Conservation (phyloP, 2,329 filamentous ascomycete species). For the Penicillium glabrum region DNA sequence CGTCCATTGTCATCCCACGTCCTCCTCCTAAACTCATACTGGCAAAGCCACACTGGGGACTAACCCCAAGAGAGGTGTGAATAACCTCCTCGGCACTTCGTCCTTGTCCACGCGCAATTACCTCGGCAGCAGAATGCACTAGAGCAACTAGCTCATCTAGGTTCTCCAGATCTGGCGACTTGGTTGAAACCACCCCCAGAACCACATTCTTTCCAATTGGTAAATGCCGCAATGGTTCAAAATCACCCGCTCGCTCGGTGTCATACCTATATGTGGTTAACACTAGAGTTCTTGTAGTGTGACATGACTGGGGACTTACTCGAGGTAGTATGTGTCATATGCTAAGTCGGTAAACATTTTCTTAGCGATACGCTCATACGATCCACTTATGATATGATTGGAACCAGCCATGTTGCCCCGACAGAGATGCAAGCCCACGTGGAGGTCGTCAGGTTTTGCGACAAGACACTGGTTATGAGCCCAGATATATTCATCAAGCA, state of each 20-base stretch:
- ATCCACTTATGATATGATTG: constrained; percentile 54
- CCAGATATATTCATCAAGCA: constrained; percentile 68
- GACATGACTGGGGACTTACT: constrained; percentile 36
- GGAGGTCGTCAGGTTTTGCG: constrained; percentile 63
- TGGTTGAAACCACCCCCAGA: constrained; percentile 60
- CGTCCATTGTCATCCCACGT: constrained; percentile 62
- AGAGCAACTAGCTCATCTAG: constrained; percentile 57
- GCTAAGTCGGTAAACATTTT: constrained; percentile 60
- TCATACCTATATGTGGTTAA: constrained; percentile 41
- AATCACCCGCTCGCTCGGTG: constrained; percentile 59
- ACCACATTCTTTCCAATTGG: constrained; percentile 60
- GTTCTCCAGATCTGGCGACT: constrained; percentile 58
- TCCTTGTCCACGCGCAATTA: constrained; percentile 63
- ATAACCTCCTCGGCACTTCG: constrained; percentile 64
- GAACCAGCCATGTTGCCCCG: constrained; percentile 58
- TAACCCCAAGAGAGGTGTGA: constrained; percentile 58
- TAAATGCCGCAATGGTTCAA: constrained; percentile 59
- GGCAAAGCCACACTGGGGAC: constrained; percentile 69
- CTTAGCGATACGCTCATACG: constrained; percentile 63
- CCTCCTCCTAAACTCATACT: constrained; percentile 50
- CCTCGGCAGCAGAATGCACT: constrained; percentile 59
- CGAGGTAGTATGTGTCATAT: constrained; percentile 63
- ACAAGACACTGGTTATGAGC: constrained; percentile 69
- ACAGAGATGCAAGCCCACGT: constrained; percentile 72
- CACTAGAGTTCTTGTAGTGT: no score